Conservation (phyloP, 305 asterid genomes). For the Caryopteris hybrid region DNA sequence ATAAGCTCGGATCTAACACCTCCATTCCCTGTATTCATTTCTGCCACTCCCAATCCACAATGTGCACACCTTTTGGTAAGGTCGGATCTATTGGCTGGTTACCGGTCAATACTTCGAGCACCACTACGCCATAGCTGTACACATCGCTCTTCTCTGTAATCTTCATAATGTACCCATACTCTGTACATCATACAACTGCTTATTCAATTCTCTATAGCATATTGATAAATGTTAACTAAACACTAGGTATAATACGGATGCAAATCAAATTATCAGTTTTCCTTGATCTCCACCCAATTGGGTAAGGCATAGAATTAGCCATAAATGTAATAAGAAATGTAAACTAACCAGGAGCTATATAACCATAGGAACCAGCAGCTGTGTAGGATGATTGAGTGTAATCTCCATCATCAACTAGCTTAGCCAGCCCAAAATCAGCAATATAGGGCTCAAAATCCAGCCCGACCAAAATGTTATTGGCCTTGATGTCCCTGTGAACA, state of each 20-base stretch:
- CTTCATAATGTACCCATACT: slow-evolving; percentile 77
- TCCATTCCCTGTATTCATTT: slow-evolving; percentile 28
- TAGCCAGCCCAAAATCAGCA: slow-evolving; percentile 89
- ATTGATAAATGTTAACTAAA: too few relatives aligned
- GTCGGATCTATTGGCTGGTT: slow-evolving; percentile 86
- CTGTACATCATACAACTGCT: too few relatives aligned
- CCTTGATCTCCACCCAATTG: too few relatives aligned
- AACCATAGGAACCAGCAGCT: slow-evolving; percentile 87
- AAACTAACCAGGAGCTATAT: slow-evolving; percentile 91
- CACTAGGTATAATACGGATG: too few relatives aligned
- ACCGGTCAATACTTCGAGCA: slow-evolving; percentile 81
- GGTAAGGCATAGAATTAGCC: too few relatives aligned
- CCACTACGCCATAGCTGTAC: slow-evolving; percentile 77
- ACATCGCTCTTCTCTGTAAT: slow-evolving; percentile 88
- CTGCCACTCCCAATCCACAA: slow-evolving; percentile 86
- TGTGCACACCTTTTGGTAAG: slow-evolving; percentile 74
- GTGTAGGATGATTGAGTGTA: slow-evolving; percentile 73
- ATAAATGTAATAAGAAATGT: too few relatives aligned
- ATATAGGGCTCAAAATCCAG: slow-evolving; percentile 81
- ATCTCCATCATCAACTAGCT: slow-evolving; percentile 68
- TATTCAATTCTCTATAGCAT: too few relatives aligned
- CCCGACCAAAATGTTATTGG: slow-evolving; percentile 72
- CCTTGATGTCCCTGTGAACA: slow-evolving; percentile 81
- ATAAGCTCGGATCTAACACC: slow-evolving; percentile 46
- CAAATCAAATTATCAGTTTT: too few relatives aligned